Evolutionary conservation across 2,329 filamentous ascomycete species (phyloP), one percentile per base, ranked within the genome.

Genomic region (Microdochium nivale): DNA sequence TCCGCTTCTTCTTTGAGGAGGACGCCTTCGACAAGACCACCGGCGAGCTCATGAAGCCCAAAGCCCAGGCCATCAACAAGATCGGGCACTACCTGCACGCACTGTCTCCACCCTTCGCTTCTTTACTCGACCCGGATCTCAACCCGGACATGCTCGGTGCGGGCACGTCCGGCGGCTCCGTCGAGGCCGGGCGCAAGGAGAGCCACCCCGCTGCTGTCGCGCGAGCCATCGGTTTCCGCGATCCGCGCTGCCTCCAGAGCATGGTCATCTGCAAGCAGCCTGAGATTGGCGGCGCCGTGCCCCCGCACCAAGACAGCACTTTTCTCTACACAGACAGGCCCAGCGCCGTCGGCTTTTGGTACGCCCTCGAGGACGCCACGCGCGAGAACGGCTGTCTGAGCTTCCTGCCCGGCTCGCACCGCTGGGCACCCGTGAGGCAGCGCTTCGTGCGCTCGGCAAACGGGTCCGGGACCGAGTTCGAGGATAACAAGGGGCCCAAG

Each of bases 241-340:
- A 95, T 66, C 88, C 91, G 2, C 76, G 86, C 21, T 81, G 78
- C 54, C 75, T 99, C 50, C 94, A 99, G 75, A 94, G 87, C 67
- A 99, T 99, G 94, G 79, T 97, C 25, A 97, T 99, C 60, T 96
- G 90, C 80, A 99, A 99, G 70, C 92, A 96, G 71, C 91, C 94
- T 23, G 89, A 95, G 70, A 96, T 97, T 50, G 94, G 94, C 25
- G 92, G 88, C 23, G 87, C 88, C 2, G 94, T 97, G 44, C 90
- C 87, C 1, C 83, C 90, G 23, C 94, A 99, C 67, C 91, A 96
- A 71, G 92, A 97, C 69, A 89, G 82, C 57, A 91, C 90, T 1
- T 99, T 97, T 60, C 61, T 99, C 55, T 97, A 95, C 67, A 97
- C 94, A 1, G 75, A 90, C 58, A 87, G 89, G 35, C 92, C 92